These are phyloP conservation scores for Luvunga scandens DNA, from an alignment of 345 rosid genomes.

Conservation along the genomic window DNA sequence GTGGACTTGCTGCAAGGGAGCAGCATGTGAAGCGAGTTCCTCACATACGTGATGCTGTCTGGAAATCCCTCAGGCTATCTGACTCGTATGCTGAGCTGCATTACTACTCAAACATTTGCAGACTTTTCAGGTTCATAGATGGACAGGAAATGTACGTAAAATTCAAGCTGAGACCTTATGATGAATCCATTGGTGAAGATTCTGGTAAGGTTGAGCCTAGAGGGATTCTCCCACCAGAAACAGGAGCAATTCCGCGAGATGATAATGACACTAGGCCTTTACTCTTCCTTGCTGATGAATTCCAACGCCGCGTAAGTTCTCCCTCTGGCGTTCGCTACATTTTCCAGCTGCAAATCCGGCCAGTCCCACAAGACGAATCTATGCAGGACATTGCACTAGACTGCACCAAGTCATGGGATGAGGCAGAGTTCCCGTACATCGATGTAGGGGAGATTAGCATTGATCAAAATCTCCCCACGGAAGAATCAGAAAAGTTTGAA, in stretches of 20 bases:
- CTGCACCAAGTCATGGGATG: constrained; percentile 68
- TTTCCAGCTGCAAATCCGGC: constrained; percentile 52
- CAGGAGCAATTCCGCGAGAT: constrained; percentile 65
- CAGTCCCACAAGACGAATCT: constrained; percentile 46
- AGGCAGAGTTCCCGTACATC: constrained; percentile 44
- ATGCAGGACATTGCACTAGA: constrained; percentile 44
- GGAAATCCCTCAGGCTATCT: constrained; percentile 53
- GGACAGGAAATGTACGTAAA: constrained; percentile 64
- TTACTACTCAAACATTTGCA: constrained; percentile 56
- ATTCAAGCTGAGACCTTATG: constrained; percentile 56
- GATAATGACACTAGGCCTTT: constrained; percentile 50
- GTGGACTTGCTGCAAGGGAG: constrained; percentile 69
- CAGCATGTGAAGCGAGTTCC: constrained; percentile 52
- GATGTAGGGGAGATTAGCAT: constrained; percentile 47
- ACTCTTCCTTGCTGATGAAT: constrained; percentile 64
- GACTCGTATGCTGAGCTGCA: constrained; percentile 52
- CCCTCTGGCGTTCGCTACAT: constrained; percentile 47
- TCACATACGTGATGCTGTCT: constrained; percentile 58
- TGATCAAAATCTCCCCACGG: constrained; percentile 41
- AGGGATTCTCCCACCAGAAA: constrained; percentile 75
- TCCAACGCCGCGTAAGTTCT: constrained; percentile 45
- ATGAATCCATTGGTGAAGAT: constrained; percentile 44
- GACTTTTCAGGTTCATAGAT: constrained; percentile 52
- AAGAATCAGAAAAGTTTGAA: constrained; percentile 55
- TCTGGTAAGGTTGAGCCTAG: constrained; percentile 57